Evolutionary conservation across 2,329 filamentous ascomycete genomes (phyloP).

Genomic region (Verticillium alfalfae): DNA sequence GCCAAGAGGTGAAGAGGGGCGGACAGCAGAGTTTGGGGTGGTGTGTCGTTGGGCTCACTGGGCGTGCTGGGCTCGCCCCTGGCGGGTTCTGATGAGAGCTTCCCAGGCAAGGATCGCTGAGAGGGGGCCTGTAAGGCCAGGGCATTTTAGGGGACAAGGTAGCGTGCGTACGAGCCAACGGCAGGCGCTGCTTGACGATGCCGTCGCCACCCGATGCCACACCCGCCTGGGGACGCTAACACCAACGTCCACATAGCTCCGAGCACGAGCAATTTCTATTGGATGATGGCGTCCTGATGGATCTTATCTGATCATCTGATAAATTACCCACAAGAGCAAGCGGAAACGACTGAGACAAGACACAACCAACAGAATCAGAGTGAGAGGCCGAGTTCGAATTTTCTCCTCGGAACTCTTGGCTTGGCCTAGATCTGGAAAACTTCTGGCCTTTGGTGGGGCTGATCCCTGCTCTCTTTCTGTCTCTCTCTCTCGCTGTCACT

Average conservation of each 20-base stretch:
- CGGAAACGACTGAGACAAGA: neutral
- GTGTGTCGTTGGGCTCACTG: neutral
- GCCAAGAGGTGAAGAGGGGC: neutral
- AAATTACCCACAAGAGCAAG: slow-evolving; percentile 1
- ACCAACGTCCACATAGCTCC: neutral
- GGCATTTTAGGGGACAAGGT: neutral
- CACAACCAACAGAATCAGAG: neutral
- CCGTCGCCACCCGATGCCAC: neutral
- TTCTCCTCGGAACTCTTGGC: neutral
- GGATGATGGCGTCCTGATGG: neutral
- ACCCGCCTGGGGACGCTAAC: neutral
- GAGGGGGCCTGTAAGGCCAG: neutral
- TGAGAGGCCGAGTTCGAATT: neutral
- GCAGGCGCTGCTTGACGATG: neutral
- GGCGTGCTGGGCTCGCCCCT: neutral
- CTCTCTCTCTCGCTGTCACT: too few species aligned
- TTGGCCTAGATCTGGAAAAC: neutral
- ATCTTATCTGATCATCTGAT: slow-evolving; percentile 4
- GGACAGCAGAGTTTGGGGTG: neutral
- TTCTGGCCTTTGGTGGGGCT: neutral
- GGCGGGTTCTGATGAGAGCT: neutral
- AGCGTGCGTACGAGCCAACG: neutral
- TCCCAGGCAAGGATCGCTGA: neutral
- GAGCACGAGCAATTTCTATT: neutral
- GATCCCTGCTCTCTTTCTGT: too few species aligned